Evolutionary conservation across 2,329 filamentous ascomycete species (phyloP).

Genomic region (Xylaria sp.): DNA sequence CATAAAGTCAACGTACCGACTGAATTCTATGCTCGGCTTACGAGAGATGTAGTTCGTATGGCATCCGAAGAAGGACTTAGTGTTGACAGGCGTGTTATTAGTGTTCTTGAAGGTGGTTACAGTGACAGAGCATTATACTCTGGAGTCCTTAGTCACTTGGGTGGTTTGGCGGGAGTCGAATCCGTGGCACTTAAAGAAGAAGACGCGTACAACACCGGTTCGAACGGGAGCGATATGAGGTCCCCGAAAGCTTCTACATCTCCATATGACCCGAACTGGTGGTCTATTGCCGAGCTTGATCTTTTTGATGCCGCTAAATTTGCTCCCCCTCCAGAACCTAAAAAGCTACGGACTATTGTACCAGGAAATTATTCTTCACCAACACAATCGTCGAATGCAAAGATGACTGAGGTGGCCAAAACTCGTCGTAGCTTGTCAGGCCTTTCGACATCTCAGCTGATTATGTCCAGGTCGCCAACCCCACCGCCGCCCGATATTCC

Average conservation of each 20-base stretch:
- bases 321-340: conserved; percentile 55
- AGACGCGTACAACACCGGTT: conserved; percentile 52
- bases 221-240: conserved; percentile 39
- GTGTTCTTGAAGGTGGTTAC: conserved; percentile 94
- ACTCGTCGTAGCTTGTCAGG: conserved; percentile 68
- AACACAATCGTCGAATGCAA: conserved; percentile 85
- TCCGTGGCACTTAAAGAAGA: conserved; percentile 47
- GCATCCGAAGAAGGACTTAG: conserved; percentile 78
- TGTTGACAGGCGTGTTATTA: conserved; percentile 85
- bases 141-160: conserved; percentile 87
- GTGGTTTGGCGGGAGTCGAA: conserved; percentile 72
- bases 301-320: conserved; percentile 68
- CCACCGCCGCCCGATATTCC: conserved; percentile 81
- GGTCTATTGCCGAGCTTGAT: conserved; percentile 69
- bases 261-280: conserved; percentile 73
- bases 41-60: conserved; percentile 80
- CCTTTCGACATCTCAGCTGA: conserved; percentile 48
- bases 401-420: conserved; percentile 71
- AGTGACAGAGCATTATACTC: conserved; percentile 89
- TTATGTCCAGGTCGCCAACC: conserved; percentile 54
- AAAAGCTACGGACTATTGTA: conserved; percentile 60
- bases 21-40: conserved; percentile 92
- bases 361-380: conserved; percentile 81
- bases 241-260: conserved; percentile 43
- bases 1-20: conserved; percentile 96